Evolutionary conservation across 1,139 yeast species (phyloP), one percentile per base, ranked within the genome.

Genomic region (Taiozyma sp.): DNA sequence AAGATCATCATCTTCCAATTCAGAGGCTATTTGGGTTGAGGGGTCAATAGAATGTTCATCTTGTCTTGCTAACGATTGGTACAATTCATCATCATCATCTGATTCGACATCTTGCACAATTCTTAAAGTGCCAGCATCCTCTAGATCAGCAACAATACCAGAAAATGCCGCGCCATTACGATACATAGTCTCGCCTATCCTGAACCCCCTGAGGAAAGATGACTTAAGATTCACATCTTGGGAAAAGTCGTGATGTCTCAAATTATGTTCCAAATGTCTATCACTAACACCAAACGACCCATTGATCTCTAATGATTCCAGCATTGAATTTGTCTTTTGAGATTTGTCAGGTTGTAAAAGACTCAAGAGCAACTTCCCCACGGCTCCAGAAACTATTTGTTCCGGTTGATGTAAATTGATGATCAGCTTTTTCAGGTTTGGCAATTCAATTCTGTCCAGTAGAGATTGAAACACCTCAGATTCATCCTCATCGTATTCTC

Each of bases 251-350:
- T 36, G 48, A 48, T 59, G 62, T 19, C 62, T 53, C n/a, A 59
- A 24, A 8, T 48, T 50, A 47, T 59, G 57, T 30, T 59, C 62
- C 27, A 55, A 43, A 28, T 49, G 46, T 38, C 60, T 52, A 48
- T 60, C 64, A 4, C 44, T 16, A 28, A 36, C 36, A 14, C 64
- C 64, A 54, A 57, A 56, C 5, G 50, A 47, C 2, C 61, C 62
- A 46, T 57, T 60, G 23, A 60, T 9, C 42, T 58, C 63, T 10
- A 58, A 27, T 28, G 46, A 48, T 13, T 47, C 43, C 14, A 57
- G 38, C 1, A 12, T 27, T 4, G 34, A n/a, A 41, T 54, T 54
- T 22, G 23, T 19, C 4, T 16, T 38, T 12, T 19, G 24, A 5
- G 23, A 9, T 19, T 38, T 19, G 14, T 19, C 19, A 8, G 24